These are phyloP conservation scores for Magnaporthiopsis incrustans DNA, from an alignment of 2,329 filamentous ascomycete genomes.

Conservation along the genomic window DNA sequence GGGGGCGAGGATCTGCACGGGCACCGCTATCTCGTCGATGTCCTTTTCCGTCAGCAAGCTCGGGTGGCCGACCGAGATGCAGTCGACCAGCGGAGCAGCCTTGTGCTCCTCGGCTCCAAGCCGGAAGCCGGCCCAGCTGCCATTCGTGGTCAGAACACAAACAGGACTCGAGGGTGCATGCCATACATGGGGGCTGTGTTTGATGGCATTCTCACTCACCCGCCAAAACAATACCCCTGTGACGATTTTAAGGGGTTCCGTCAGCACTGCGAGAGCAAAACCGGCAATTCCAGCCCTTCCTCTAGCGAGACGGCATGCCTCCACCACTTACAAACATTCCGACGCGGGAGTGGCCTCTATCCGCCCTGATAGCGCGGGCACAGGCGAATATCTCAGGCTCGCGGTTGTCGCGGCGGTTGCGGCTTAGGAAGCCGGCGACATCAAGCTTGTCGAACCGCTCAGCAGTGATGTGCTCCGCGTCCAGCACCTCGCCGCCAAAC, in stretches of 20 bases:
- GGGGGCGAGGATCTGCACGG: constrained; percentile 43
- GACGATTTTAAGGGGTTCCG: too few relatives aligned
- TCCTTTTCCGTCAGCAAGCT: constrained; percentile 33
- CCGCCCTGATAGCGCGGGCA: constrained; percentile 25
- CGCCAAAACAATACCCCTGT: constrained; percentile 38
- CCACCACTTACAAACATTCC: constrained; percentile 27
- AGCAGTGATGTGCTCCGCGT: constrained; percentile 17
- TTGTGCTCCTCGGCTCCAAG: constrained; percentile 28
- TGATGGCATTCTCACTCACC: constrained; percentile 11
- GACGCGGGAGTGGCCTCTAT: constrained; percentile 23
- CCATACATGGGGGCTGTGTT: too few relatives aligned
- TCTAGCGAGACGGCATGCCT: too few relatives aligned
- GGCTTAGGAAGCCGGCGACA: constrained; percentile 25
- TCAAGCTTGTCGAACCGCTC: constrained; percentile 25
- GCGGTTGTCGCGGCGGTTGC: constrained; percentile 28
- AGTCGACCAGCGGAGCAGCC: constrained; percentile 33
- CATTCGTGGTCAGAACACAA: too few relatives aligned
- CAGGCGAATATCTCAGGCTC: constrained; percentile 30
- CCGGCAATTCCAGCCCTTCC: too few relatives aligned
- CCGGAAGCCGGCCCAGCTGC: constrained; percentile 36
- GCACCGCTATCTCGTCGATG: constrained; percentile 35
- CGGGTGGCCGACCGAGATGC: constrained; percentile 36
- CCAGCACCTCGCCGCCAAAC: constrained; percentile 26
- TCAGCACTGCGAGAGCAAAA: too few relatives aligned
- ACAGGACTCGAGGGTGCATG: too few relatives aligned